Conservation (phyloP, 2,329 filamentous ascomycete species). For the Epichloe elymi region DNA sequence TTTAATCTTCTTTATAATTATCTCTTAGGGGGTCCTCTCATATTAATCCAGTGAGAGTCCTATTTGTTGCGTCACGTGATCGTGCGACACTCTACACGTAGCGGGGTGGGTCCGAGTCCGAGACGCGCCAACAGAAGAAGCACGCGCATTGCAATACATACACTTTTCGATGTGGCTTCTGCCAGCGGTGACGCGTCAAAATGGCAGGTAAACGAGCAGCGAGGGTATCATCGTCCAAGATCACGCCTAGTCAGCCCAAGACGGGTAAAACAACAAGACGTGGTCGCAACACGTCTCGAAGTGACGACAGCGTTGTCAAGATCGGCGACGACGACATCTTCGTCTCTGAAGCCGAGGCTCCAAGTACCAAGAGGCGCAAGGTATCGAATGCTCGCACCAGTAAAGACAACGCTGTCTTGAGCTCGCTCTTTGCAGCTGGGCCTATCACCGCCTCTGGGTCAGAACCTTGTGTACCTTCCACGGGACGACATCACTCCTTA, state of each 20-base stretch:
- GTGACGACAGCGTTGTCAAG: background rate
- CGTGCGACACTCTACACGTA: background rate
- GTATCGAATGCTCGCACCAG: background rate
- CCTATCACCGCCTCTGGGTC: background rate
- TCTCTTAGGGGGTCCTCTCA: too few species aligned
- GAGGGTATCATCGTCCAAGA: background rate
- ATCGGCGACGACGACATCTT: background rate
- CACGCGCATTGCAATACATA: background rate
- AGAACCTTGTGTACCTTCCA: conserved; percentile 7
- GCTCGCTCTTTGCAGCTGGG: conserved; percentile 6
- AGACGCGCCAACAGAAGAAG: conserved; percentile 1
- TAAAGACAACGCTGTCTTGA: background rate
- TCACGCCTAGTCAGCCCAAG: background rate
- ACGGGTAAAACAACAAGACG: background rate
- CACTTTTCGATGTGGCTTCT: background rate
- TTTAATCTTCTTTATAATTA: too few species aligned
- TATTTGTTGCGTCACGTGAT: too few species aligned
- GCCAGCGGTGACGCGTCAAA: background rate
- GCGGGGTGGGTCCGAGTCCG: background rate
- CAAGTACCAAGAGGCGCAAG: conserved; percentile 7
- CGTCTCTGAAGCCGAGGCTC: background rate
- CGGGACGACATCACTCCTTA: conserved; percentile 8
- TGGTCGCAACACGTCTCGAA: background rate
- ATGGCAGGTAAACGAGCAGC: conserved; percentile 3
- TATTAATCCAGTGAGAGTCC: too few species aligned